Evolutionary conservation across 495 filamentous ascomycete species (phyloP), one percentile per base, ranked within the genome.

Genomic region (Neohortaea acidophila): DNA sequence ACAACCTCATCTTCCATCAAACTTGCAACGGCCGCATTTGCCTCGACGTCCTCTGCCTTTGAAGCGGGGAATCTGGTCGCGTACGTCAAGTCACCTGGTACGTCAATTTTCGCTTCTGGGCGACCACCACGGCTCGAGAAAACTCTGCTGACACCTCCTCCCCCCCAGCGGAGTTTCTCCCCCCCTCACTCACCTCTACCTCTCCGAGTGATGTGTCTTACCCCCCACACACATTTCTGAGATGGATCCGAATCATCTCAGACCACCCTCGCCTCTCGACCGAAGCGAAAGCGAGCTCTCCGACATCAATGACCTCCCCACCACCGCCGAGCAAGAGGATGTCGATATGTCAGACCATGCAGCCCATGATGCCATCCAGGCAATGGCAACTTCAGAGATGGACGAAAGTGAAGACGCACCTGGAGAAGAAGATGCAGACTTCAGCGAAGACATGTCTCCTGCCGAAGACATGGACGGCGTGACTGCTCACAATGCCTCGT

Each of bases 341-440:
- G 34, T n/a, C n/a, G n/a, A n/a, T n/a, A n/a, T n/a, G n/a, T n/a
- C 34, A 25, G 49, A 44, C 31, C 48, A 57, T 44, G 52, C 63
- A 38, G 55, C 55, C 24, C 50, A 50, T 29, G 53, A 60, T 42
- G 47, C 41, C 21, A 46, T 44, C 9, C 41, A 49, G 15, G 45
- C 48, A 25, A 47, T 52, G 45, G 45, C 49, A 12, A 45, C 45
- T 42, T 46, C 43, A 38, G 57, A 63, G 47, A 61, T 57, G 48
- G 66, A 66, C 35, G 67, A 56, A 17, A 75, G 77, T 48, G 70
- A 77, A 47, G 72, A 77, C 53, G 59, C 57, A 3, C 70, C 81
- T 42, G 77, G 73, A 43, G 81, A 73, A 32, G 79, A 83, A 33
- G 82, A 89, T 64, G 84, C 70, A 26, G 83, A 87, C 47, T 89